phyloP scores from a whole-genome alignment of 768 basidiomycete genomes.

The Hirschioporus abietinus region DNA sequence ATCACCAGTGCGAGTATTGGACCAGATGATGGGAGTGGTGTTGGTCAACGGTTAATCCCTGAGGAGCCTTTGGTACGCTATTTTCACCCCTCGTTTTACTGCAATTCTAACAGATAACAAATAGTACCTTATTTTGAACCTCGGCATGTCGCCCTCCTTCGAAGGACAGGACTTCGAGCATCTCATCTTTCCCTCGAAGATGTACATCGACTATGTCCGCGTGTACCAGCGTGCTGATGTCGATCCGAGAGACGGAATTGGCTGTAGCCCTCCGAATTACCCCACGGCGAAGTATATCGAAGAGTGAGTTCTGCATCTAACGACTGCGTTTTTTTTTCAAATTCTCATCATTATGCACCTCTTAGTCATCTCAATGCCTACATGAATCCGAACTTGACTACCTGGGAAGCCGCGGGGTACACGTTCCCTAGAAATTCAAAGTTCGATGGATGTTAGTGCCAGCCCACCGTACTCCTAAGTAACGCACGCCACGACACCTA shows the following conservation, averaged over 20 bases:
- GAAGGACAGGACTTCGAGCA: conserved; percentile 67
- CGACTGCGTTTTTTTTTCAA: not conserved
- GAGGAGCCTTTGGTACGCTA: conserved; percentile 88
- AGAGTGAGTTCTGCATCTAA: conserved; percentile 32
- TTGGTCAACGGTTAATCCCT: conserved; percentile 64
- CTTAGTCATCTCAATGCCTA: conserved; percentile 52
- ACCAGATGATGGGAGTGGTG: conserved; percentile 49
- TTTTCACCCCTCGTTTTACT: conserved; percentile 3
- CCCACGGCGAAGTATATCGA: conserved; percentile 83
- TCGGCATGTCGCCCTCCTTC: conserved; percentile 77
- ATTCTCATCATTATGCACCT: not conserved
- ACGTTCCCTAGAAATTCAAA: conserved; percentile 64
- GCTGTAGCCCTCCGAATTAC: conserved; percentile 71
- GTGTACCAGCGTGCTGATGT: conserved; percentile 76
- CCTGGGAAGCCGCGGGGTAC: conserved; percentile 76
- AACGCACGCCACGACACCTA: not conserved
- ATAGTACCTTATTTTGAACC: conserved; percentile 80
- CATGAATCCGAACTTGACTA: conserved; percentile 77
- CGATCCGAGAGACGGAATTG: conserved; percentile 47
- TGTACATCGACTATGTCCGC: conserved; percentile 88
- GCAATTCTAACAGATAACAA: conserved; percentile 10
- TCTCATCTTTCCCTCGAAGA: conserved; percentile 69
- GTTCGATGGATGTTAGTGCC: conserved; percentile 27
- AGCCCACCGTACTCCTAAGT: not conserved
- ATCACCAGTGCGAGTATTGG: conserved; percentile 62